Evolutionary conservation across 805 yeast species (phyloP).

Genomic region (Saccharomycopsis schoenii): DNA sequence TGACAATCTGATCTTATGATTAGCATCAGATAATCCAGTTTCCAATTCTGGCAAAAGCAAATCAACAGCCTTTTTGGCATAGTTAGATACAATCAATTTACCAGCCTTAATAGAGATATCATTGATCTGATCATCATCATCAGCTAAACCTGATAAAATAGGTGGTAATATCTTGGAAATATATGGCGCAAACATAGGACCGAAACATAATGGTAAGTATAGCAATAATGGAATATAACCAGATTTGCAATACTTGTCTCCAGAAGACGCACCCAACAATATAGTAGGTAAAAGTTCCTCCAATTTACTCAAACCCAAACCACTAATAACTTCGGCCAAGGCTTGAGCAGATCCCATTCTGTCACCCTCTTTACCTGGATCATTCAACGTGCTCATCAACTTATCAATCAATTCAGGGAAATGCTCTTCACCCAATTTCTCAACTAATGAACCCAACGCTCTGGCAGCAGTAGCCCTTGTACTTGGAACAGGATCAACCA

Average conservation of each 20-base stretch:
- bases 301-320: constrained; percentile 77
- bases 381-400: constrained; percentile 64
- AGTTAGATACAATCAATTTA: constrained; percentile 79
- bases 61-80: constrained; percentile 88
- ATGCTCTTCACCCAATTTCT: constrained; percentile 89
- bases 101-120: constrained; percentile 91
- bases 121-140: constrained; percentile 73
- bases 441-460: constrained; percentile 93
- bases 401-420: constrained; percentile 89
- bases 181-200: constrained; percentile 84
- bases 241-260: constrained; percentile 70
- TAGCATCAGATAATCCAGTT: constrained; percentile 72
- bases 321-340: constrained; percentile 84
- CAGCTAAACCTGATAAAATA: constrained; percentile 84
- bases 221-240: constrained; percentile 86
- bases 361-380: constrained; percentile 75
- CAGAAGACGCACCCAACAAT: constrained; percentile 55
- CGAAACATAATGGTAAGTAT: constrained; percentile 91
- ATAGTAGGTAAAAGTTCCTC: constrained; percentile 84
- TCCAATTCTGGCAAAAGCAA: constrained; percentile 89
- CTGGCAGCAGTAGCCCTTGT: constrained; percentile 97
- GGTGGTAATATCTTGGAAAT: constrained; percentile 83
- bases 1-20: constrained; percentile 80
- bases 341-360: constrained; percentile 97
- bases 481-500: constrained; percentile 97